Evolutionary conservation across 2,329 filamentous ascomycete species (phyloP), one percentile per base, ranked within the genome.

Genomic region (Phialophora expanda): DNA sequence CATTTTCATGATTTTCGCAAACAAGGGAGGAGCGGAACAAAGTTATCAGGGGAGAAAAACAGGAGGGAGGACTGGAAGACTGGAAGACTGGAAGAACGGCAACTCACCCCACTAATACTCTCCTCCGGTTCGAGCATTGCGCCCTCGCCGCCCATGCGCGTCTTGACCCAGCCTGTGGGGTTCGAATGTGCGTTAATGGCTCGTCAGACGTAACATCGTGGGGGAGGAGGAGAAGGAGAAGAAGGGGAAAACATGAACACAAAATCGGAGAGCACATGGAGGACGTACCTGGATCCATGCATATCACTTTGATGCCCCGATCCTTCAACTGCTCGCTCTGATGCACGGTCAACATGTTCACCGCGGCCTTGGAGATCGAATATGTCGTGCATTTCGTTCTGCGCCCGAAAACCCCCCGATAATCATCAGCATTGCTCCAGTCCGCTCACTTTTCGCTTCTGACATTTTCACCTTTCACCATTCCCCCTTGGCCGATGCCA

Each of bases 281-380:
- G 26, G 8, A 53, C 58, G 1, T 38, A 61, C 80, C 80, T 0
- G 80, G 80, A 73, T 81, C 78, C 77, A 80, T 78, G 56, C 75
- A 75, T 24, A 80, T 73, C 9, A 79, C 77, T 17, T 74, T 74
- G 7, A 70, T 74, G 24, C 75, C 73, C 61, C 75, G 77, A 20
- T 75, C 73, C 70, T 75, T 74, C 64, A 81, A 69, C 62, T 77
- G 75, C 30, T 74, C 74, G 22, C 76, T 76, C 70, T 82, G 79
- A 62, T 79, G 79, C 64, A 80, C 69, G 26, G 76, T 79, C 64
- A 82, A 69, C 75, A 81, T 79, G 57, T 82, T 81, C 74, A 80
- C 61, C 14, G 78, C 79, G 4, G 79, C 77, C 69, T 82, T 82
- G 56, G 76, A 79, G 63, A 80, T 79, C 3, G 73, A 75, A 61